phyloP scores from a whole-genome alignment of 202 grass and related monocot genomes.

The Bolboschoenoplectus hybrid region DNA sequence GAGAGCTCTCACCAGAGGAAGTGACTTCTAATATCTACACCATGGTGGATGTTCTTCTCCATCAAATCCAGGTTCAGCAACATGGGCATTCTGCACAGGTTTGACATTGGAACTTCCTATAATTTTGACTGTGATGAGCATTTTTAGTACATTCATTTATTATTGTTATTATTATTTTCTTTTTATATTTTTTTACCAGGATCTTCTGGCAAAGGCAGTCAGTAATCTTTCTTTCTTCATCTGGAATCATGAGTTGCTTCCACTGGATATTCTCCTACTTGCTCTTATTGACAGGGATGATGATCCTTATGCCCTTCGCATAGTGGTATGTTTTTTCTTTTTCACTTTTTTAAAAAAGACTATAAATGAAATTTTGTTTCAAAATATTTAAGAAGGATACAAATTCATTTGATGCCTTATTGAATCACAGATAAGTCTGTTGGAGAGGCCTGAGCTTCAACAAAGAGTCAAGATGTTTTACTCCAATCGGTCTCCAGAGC shows the following conservation, averaged over 20 bases:
- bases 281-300: conserved; percentile 98
- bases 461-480: conserved; percentile 85
- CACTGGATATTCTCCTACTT: conserved; percentile 89
- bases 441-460: conserved; percentile 89
- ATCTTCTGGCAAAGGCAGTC: conserved; percentile 94
- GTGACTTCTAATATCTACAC: conserved; percentile 97
- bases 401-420: background rate
- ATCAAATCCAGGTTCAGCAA: conserved; percentile 89
- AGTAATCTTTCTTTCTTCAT: conserved; percentile 86
- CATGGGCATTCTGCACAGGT: conserved; percentile 80
- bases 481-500: conserved; percentile 68
- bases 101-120: conserved; percentile 32
- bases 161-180: conserved; percentile 36
- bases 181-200: conserved; percentile 50
- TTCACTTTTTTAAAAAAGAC: conserved; percentile 24
- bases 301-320: conserved; percentile 81
- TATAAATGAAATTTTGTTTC: conserved; percentile 35
- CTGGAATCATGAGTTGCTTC: conserved; percentile 93
- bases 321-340: conserved; percentile 65
- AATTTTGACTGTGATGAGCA: conserved; percentile 30
- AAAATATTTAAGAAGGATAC: conserved; percentile 27
- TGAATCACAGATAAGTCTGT: conserved; percentile 76
- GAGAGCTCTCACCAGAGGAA: conserved; percentile 92
- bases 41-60: conserved; percentile 97
- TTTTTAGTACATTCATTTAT: conserved; percentile 40